Evolutionary conservation across 495 filamentous ascomycete genomes (phyloP).

Genomic region (Podospora australis): DNA sequence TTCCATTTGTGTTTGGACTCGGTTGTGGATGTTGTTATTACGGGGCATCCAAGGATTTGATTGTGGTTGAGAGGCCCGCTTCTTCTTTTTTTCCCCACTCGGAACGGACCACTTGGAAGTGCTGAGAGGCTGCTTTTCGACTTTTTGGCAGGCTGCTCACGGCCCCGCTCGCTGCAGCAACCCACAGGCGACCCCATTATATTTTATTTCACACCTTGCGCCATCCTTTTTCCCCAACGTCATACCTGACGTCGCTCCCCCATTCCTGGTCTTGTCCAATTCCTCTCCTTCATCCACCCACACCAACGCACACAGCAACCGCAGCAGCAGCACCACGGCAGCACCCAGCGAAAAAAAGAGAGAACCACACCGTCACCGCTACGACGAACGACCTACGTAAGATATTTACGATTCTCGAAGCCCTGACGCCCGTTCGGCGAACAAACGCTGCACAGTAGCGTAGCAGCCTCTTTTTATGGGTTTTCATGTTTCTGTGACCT

Average conservation of each 20-base stretch:
- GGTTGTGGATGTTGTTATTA: too few relatives aligned
- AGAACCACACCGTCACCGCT: too few relatives aligned
- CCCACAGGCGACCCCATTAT: conserved; percentile 20
- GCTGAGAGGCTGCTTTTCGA: too few relatives aligned
- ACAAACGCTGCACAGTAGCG: conserved; percentile 25
- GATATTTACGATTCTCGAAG: conserved; percentile 15
- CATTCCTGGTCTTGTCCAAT: conserved; percentile 25
- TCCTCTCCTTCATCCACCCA: conserved; percentile 16
- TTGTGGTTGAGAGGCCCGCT: too few relatives aligned
- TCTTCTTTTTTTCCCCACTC: too few relatives aligned
- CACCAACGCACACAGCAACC: conserved; percentile 11
- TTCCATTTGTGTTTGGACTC: too few relatives aligned
- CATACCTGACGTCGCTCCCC: conserved; percentile 35
- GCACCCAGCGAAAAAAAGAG: too few relatives aligned
- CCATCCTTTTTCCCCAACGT: conserved; percentile 33
- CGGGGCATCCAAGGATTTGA: too few relatives aligned
- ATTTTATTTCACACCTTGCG: conserved; percentile 29
- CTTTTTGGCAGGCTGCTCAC: too few relatives aligned
- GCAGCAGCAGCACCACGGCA: conserved; percentile 10
- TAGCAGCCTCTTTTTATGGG: conserved; percentile 19
- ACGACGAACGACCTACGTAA: too few relatives aligned
- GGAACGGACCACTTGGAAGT: too few relatives aligned
- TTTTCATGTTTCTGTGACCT: conserved; percentile 26
- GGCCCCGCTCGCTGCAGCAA: background rate
- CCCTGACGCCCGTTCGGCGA: conserved; percentile 9